Base-by-base conservation (phyloP, 2,329 filamentous ascomycete species). In the Coniochaeta sp. region DNA sequence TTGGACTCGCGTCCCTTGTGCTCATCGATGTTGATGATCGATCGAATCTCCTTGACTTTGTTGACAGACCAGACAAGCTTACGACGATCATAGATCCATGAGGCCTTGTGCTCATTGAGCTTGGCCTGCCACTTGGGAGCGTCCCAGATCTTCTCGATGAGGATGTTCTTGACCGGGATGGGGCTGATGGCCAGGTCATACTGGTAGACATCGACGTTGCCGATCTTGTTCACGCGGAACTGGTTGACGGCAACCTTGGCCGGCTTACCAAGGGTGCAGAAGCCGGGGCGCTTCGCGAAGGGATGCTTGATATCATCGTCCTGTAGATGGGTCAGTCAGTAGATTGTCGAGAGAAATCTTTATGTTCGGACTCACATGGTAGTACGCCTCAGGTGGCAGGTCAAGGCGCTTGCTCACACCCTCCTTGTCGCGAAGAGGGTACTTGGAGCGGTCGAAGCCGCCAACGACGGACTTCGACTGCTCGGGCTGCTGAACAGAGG, bases 81-180 rank as follows among this genome's bases (percentile, higher is more conserved):
- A 61, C 86, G 85, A 26, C 89, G 89, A 70, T 97, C 91, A 60
- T 83, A 91, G 52, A 96, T 79, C 79, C 86, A 90, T 38, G 59
- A 62, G 5, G 68, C 71, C 53, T 73, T 72, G 14, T 49, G 45
- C 2, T 71, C 67, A 2, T 73, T 71, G 1, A 91, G 69, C 3
- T 70, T 68, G 0, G 67, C 55, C 64, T 87, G 79, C 6, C 91
- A 76, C 0, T 71, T 67, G 1, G 77, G 71, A 1, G 85, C 86
- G 1, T 81, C 70, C 89, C 90, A 96, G 26, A 91, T 79, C 64
- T 89, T 91, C 65, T 82, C 84, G 4, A 94, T 72, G 4, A 79
- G 78, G 4, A 78, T 75, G 3, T 70, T 63, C 67, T 86, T 89
- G 52, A 85, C 78, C 0, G 69, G 71, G 8, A 82, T 82, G 1